phyloP scores from a whole-genome alignment of 2,329 filamentous ascomycete genomes.

The Sporothrix humicola region DNA sequence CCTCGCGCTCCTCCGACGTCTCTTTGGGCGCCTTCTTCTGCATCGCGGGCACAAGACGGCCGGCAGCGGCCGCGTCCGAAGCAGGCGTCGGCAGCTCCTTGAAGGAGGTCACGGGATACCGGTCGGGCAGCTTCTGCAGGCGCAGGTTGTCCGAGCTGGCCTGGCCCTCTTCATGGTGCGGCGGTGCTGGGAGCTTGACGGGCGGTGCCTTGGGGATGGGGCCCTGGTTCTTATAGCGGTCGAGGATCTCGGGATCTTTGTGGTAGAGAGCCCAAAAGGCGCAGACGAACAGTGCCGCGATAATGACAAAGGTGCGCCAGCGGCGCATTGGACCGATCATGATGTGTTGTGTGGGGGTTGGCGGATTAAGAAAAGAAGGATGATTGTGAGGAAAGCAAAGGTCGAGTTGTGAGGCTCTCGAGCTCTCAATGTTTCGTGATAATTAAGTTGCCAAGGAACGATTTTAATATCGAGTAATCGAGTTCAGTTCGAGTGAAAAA shows the following conservation, averaged over 20 bases:
- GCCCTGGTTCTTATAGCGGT: slow-evolving; percentile 31
- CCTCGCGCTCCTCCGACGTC: slow-evolving; percentile 44
- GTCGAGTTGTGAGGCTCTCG: not conserved
- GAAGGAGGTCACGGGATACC: slow-evolving; percentile 45
- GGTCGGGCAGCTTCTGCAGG: slow-evolving; percentile 45
- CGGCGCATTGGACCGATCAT: slow-evolving; percentile 38
- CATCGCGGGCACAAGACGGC: slow-evolving; percentile 61
- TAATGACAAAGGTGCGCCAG: slow-evolving; percentile 36
- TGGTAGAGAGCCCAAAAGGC: slow-evolving; percentile 29
- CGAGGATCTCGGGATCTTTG: slow-evolving; percentile 30
- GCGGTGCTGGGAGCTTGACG: slow-evolving; percentile 31
- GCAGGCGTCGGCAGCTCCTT: slow-evolving; percentile 47
- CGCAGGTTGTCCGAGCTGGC: slow-evolving; percentile 27
- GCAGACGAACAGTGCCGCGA: slow-evolving; percentile 29
- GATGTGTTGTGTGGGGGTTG: not conserved
- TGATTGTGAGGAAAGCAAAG: not conserved
- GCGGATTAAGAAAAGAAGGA: not conserved
- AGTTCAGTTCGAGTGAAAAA: not conserved
- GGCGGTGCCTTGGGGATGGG: slow-evolving; percentile 28
- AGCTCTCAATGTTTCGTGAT: not conserved
- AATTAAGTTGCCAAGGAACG: slow-evolving; percentile 6
- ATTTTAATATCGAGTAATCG: not conserved
- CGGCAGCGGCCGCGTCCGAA: slow-evolving; percentile 46
- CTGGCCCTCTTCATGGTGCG: not conserved
- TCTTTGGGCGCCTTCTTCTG: slow-evolving; percentile 62